Evolutionary conservation across 208 protist genomes (phyloP), one percentile per base, ranked within the genome.

Genomic region (Trypanosoma boissoni): DNA sequence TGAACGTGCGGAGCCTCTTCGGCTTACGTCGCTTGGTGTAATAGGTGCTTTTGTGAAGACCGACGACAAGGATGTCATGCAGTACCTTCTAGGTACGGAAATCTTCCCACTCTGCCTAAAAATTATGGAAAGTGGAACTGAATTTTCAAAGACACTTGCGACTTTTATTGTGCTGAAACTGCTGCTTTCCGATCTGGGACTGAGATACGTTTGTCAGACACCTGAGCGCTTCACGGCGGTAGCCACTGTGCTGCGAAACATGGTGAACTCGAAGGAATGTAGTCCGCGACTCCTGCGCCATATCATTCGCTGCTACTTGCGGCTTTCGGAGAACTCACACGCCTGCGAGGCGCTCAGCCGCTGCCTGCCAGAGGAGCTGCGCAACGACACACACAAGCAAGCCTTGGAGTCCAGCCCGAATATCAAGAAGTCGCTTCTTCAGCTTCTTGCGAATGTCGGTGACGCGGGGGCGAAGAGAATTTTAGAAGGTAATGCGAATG

Each of bases 151-250:
- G 76, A 99, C 98, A 16, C 96, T 98, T 2, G 97, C 98, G 9
- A 99, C 98, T 23, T 99, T 99, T 74, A 99, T 99, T 53, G 94
- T 99, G 29, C 97, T 99, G 78, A 99, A 99, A 80, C 98, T 99
- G 28, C 77, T 99, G 0, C 76, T 97, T 10, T 97, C 98, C 28
- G 96, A 99, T 12, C 86, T 91, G 41, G 98, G 99, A 2, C 88
- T 99, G 16, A 59, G 85, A 44, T 99, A 99, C 68, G 97, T 98
- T 18, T 99, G 97, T 74, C 82, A 94, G 5, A 98, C 88, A 2
- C 89, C 93, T 18, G 97, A 99, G 29, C 78, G 96, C 6, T 99
- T 99, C 70, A 97, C 88, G 54, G 92, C 94, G 24, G 96, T 99
- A 9, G 83, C 79, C 6, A 89, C 84, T 8, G 97, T 99, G n/a